Conservation (phyloP, 306 rosid genomes). For the Prunus fruticosa region DNA sequence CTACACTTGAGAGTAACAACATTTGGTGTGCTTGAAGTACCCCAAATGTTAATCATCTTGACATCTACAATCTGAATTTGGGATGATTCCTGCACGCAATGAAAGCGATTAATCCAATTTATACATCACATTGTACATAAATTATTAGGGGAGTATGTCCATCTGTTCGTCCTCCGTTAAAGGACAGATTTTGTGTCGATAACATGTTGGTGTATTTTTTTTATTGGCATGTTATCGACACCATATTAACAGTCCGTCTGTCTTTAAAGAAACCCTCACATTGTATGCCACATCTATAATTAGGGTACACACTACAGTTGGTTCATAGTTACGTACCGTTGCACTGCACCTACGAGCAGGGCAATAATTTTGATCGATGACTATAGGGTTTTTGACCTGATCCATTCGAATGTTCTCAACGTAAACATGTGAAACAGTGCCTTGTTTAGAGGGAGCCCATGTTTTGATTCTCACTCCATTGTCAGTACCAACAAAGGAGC, state of each 20-base stretch:
- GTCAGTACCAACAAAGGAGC: constrained; percentile 24
- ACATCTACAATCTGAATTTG: constrained; percentile 16
- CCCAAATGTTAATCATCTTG: constrained; percentile 6
- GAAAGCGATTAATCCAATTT: background rate
- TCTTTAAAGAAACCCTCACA: no score
- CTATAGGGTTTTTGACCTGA: constrained; percentile 23
- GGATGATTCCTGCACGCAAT: constrained; percentile 7
- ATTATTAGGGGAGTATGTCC: background rate
- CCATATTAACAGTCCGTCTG: no score
- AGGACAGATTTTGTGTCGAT: background rate
- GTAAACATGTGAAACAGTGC: constrained; percentile 9
- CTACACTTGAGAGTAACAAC: constrained; percentile 25
- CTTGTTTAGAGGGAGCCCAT: constrained; percentile 15
- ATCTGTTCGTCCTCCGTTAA: no score
- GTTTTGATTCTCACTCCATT: constrained; percentile 42
- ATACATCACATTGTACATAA: background rate
- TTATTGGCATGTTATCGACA: no score
- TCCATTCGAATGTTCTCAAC: constrained; percentile 14
- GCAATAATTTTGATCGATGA: constrained; percentile 42
- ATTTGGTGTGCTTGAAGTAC: constrained; percentile 9
- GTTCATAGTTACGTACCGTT: background rate
- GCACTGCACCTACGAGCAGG: constrained; percentile 8
- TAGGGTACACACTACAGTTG: no score
- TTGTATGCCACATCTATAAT: no score
- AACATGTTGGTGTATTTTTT: no score